phyloP scores from a whole-genome alignment of 2,329 filamentous ascomycete genomes.

The Xylariaceae sp. region DNA sequence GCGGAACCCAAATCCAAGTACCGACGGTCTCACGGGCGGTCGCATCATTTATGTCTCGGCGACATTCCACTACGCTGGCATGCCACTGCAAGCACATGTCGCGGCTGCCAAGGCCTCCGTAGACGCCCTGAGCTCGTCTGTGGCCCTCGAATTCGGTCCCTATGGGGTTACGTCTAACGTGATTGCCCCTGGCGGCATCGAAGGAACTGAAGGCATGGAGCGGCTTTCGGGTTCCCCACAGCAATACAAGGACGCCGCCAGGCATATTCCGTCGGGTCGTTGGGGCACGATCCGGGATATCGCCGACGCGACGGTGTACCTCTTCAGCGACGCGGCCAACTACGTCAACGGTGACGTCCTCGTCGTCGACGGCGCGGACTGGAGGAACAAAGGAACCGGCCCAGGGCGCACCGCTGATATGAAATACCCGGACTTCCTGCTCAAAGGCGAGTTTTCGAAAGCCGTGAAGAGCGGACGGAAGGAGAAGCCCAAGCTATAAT shows the following conservation, averaged over 20 bases:
- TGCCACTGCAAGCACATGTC: slow-evolving; percentile 84
- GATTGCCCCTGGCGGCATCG: slow-evolving; percentile 82
- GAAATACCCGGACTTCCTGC: slow-evolving; percentile 48
- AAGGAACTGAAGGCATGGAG: slow-evolving; percentile 73
- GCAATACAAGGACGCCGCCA: slow-evolving; percentile 32
- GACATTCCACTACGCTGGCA: slow-evolving; percentile 83
- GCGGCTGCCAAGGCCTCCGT: slow-evolving; percentile 85
- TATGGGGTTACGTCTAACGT: slow-evolving; percentile 82
- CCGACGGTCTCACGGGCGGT: slow-evolving; percentile 64
- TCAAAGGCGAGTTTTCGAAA: slow-evolving; percentile 37
- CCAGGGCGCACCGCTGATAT: slow-evolving; percentile 45
- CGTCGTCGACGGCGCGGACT: slow-evolving; percentile 62
- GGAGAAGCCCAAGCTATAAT: slow-evolving; percentile 38
- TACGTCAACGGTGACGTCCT: slow-evolving; percentile 80
- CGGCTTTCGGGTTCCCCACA: slow-evolving; percentile 46
- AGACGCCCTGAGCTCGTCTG: slow-evolving; percentile 72
- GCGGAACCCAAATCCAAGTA: slow-evolving; percentile 52
- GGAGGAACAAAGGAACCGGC: slow-evolving; percentile 44
- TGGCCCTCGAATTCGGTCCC: slow-evolving; percentile 86
- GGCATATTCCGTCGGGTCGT: slow-evolving; percentile 64
- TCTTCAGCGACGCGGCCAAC: slow-evolving; percentile 80
- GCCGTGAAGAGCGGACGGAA: slow-evolving; percentile 37
- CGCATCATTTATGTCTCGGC: slow-evolving; percentile 87
- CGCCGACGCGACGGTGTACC: slow-evolving; percentile 82
- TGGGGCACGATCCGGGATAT: slow-evolving; percentile 81